Evolutionary conservation across 2,329 filamentous ascomycete species (phyloP).

Genomic region (Botrytis tulipae): DNA sequence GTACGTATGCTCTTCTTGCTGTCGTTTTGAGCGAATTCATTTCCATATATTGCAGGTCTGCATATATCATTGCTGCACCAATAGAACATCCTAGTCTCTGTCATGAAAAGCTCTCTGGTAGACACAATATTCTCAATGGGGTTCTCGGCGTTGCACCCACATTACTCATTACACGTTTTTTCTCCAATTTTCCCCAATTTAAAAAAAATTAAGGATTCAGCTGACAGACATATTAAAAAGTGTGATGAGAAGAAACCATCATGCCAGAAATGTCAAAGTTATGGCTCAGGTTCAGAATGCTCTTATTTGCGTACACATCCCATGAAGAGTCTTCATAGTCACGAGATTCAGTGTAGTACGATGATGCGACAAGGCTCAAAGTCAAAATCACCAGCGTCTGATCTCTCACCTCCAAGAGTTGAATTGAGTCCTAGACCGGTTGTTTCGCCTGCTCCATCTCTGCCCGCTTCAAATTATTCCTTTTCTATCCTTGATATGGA

Average conservation of each 20-base stretch:
- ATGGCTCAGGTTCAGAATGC: slow-evolving; percentile 31
- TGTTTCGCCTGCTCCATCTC: slow-evolving; percentile 15
- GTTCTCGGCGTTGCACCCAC: background rate
- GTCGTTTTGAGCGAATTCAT: background rate
- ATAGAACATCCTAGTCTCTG: slow-evolving; percentile 6
- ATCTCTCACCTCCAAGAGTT: slow-evolving; percentile 14
- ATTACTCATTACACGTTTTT: background rate
- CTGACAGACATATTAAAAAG: slow-evolving; percentile 22
- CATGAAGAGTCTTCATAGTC: slow-evolving; percentile 22
- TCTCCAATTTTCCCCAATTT: too few relatives aligned
- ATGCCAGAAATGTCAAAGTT: slow-evolving; percentile 33
- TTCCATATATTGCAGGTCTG: background rate
- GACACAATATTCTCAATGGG: background rate
- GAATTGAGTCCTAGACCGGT: slow-evolving; percentile 2
- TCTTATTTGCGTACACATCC: slow-evolving; percentile 36
- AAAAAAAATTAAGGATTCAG: too few relatives aligned
- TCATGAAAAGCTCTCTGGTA: background rate
- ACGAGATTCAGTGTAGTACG: slow-evolving; percentile 2
- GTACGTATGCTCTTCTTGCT: slow-evolving; percentile 28
- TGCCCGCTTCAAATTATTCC: background rate
- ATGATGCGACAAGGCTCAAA: slow-evolving; percentile 10
- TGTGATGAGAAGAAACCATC: slow-evolving; percentile 36
- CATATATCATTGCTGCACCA: slow-evolving; percentile 1
- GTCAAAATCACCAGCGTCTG: slow-evolving; percentile 18
- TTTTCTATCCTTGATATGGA: slow-evolving; percentile 44